Conservation (phyloP, 257 asterid species). For the Lithospermum erythrorhizon region DNA sequence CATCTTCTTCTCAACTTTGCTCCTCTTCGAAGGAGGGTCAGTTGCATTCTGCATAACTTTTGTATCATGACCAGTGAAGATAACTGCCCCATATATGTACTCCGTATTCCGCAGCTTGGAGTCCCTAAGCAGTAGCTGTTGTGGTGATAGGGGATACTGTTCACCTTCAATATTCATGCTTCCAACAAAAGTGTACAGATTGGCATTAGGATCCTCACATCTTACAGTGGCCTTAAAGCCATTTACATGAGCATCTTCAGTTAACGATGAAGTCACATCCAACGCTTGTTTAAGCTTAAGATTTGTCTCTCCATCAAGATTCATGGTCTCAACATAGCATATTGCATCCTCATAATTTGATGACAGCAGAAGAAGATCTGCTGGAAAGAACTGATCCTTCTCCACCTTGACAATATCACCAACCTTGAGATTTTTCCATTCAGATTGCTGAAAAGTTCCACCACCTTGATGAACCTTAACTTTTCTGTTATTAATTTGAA, state of each 20-base stretch:
- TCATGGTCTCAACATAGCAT: conserved; percentile 96
- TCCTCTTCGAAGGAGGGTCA: conserved; percentile 83
- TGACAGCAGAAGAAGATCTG: conserved; percentile 75
- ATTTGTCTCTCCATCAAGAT: conserved; percentile 90
- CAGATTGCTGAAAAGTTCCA: conserved; percentile 44
- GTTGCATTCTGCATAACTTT: conserved; percentile 91
- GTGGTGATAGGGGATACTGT: conserved; percentile 70
- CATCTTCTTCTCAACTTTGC: conserved; percentile 84
- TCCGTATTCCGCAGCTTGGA: conserved; percentile 79
- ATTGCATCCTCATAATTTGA: conserved; percentile 78
- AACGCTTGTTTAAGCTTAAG: conserved; percentile 73
- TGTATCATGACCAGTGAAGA: conserved; percentile 86
- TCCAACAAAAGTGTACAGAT: conserved; percentile 66
- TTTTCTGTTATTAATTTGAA: conserved; percentile 69
- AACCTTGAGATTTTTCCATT: conserved; percentile 71
- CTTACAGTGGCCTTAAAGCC: conserved; percentile 54
- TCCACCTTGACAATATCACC: conserved; percentile 81
- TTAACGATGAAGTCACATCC: conserved; percentile 48
- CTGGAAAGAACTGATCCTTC: conserved; percentile 87
- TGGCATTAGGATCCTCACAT: conserved; percentile 95
- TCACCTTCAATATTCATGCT: conserved; percentile 54
- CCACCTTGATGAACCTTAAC: conserved; percentile 57
- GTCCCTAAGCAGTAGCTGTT: conserved; percentile 67
- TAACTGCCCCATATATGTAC: conserved; percentile 64
- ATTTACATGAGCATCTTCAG: conserved; percentile 31